phyloP scores from a whole-genome alignment of 495 filamentous ascomycete genomes.

The Aspergillus heteromorphus region DNA sequence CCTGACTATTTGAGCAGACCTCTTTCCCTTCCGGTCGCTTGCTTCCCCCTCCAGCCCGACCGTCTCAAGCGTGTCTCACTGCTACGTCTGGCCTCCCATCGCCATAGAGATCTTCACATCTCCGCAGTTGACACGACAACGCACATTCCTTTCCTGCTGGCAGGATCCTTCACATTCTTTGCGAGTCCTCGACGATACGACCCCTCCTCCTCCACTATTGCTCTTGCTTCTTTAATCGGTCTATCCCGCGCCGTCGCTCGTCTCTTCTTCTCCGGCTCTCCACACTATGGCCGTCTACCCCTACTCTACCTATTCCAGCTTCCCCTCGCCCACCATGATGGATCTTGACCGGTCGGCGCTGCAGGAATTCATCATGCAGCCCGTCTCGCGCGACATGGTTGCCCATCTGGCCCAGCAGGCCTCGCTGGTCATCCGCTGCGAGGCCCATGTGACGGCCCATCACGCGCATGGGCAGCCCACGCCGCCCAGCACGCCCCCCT shows the following conservation, averaged over 20 bases:
- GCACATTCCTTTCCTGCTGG: slow-evolving; percentile 35
- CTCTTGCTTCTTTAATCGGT: slow-evolving; percentile 9
- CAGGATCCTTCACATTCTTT: slow-evolving; percentile 32
- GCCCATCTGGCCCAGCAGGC: slow-evolving; percentile 77
- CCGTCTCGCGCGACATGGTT: slow-evolving; percentile 82
- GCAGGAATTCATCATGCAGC: slow-evolving; percentile 79
- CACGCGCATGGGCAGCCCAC: slow-evolving; percentile 53
- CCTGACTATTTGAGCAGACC: background rate
- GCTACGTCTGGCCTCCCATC: slow-evolving; percentile 25
- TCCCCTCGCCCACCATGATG: slow-evolving; percentile 13
- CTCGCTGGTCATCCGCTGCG: slow-evolving; percentile 85
- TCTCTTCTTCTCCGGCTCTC: slow-evolving; percentile 5
- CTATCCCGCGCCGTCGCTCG: slow-evolving; percentile 4
- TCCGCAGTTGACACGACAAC: slow-evolving; percentile 44
- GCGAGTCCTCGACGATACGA: slow-evolving; percentile 19
- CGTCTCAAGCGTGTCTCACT: slow-evolving; percentile 24
- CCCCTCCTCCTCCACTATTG: slow-evolving; percentile 22
- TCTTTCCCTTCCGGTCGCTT: slow-evolving; percentile 11
- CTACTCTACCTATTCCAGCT: slow-evolving; percentile 1
- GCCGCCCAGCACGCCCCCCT: slow-evolving; percentile 61
- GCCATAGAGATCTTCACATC: slow-evolving; percentile 15
- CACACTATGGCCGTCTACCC: slow-evolving; percentile 1
- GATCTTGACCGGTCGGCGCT: slow-evolving; percentile 72
- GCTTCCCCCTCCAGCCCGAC: slow-evolving; percentile 9
- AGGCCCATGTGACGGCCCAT: slow-evolving; percentile 42